phyloP scores from a whole-genome alignment of 2,329 filamentous ascomycete genomes.

The Ampelomyces quisqualis region DNA sequence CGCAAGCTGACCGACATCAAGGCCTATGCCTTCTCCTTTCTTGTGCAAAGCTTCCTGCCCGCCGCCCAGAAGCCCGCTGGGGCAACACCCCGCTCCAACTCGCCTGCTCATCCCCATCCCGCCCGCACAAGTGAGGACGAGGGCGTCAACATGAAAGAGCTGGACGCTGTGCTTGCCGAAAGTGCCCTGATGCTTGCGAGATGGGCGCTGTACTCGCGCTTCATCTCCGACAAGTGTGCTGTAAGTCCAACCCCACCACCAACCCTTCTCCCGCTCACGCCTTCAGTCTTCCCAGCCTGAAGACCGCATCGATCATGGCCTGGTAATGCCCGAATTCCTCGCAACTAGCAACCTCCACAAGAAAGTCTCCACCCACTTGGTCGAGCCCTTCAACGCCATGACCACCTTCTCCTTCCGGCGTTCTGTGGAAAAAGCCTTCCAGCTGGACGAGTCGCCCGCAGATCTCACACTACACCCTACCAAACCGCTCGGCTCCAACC shows the following conservation, averaged over 20 bases:
- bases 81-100: slow-evolving; percentile 69
- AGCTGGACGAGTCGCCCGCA: slow-evolving; percentile 83
- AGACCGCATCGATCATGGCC: slow-evolving; percentile 55
- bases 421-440: slow-evolving; percentile 96
- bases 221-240: slow-evolving; percentile 81
- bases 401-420: slow-evolving; percentile 95
- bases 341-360: slow-evolving; percentile 74
- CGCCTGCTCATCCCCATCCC: slow-evolving; percentile 61
- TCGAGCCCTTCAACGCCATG: slow-evolving; percentile 84
- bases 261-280: slow-evolving; percentile 14
- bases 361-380: slow-evolving; percentile 74
- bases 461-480: slow-evolving; percentile 76
- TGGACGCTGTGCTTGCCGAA: slow-evolving; percentile 84
- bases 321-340: slow-evolving; percentile 72
- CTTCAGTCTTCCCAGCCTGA: slow-evolving; percentile 43
- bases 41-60: slow-evolving; percentile 89
- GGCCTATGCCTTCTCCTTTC: slow-evolving; percentile 95
- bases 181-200: slow-evolving; percentile 88
- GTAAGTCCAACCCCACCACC: slow-evolving; percentile 53
- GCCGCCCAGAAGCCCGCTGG: slow-evolving; percentile 62
- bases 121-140: slow-evolving; percentile 80
- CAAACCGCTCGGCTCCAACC: slow-evolving; percentile 70
- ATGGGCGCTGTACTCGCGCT: slow-evolving; percentile 90
- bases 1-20: slow-evolving; percentile 91
- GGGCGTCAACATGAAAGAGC: slow-evolving; percentile 92